A percentile compares a stretch with the other conserved stretches of the same genome.
Conservation (phyloP, 139 green algal genomes). For the Trebouxia sp. region DNA sequence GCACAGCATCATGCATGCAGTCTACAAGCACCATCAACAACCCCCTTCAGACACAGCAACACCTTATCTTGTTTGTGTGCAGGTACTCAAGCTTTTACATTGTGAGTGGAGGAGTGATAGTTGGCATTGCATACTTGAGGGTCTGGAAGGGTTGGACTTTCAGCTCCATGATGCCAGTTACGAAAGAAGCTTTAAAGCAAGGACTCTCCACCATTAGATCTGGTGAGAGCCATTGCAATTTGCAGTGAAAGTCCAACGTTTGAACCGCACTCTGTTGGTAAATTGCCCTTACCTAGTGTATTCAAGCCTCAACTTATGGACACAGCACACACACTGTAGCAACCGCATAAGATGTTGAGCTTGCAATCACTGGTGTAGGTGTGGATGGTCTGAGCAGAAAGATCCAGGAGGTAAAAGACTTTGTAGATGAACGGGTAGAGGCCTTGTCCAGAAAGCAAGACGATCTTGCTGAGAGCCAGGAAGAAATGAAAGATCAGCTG, state of each 20-base stretch:
- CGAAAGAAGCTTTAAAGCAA: constrained; percentile 30
- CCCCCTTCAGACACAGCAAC: no score
- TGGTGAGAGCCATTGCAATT: not conserved
- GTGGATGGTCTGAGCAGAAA: constrained; percentile 39
- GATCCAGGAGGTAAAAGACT: constrained; percentile 36
- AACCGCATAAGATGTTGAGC: no score
- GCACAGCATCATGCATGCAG: no score
- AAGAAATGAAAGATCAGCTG: constrained; percentile 40
- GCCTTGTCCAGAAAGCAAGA: constrained; percentile 44
- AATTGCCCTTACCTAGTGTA: no score
- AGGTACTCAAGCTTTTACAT: constrained; percentile 18
- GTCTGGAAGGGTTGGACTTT: constrained; percentile 41
- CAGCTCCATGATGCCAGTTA: constrained; percentile 43
- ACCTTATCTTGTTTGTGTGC: no score
- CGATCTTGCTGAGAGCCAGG: constrained; percentile 34
- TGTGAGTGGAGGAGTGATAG: constrained; percentile 11
- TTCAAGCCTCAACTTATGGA: no score
- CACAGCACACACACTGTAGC: no score
- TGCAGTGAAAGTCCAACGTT: not conserved
- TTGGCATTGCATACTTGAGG: constrained; percentile 32
- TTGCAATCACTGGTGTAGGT: constrained; percentile 23
- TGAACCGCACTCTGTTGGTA: not conserved
- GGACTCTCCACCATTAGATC: constrained; percentile 20
- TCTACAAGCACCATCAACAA: no score
- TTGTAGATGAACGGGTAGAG: constrained; percentile 42